Percentiles rank a stretch among this genome's conserved stretches.
These are phyloP conservation scores for Penicillium flavigenum DNA, from an alignment of 495 filamentous ascomycete species.

Conservation along the genomic window DNA sequence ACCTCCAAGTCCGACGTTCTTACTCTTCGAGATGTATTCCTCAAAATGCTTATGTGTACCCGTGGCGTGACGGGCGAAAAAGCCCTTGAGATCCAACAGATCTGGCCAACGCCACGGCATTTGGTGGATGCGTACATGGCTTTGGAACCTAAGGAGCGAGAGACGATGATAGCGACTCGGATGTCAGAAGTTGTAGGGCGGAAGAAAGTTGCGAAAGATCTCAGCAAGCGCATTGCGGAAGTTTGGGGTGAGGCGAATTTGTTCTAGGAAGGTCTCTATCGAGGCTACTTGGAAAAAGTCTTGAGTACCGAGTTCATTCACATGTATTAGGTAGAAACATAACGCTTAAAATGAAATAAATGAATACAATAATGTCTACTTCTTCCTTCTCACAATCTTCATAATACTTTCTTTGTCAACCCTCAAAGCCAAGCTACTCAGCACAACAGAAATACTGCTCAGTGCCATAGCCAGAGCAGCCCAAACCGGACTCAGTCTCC, in stretches of 20 bases:
- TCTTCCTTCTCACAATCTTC: slow-evolving; percentile 21
- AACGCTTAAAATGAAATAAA: not conserved
- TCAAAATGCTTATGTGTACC: slow-evolving; percentile 89
- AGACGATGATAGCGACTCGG: slow-evolving; percentile 50
- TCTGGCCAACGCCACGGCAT: slow-evolving; percentile 69
- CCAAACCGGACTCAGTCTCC: slow-evolving; percentile 76
- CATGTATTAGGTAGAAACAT: not conserved
- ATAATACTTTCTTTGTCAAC: slow-evolving; percentile 34
- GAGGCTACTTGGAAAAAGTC: not conserved
- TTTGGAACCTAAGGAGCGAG: slow-evolving; percentile 48
- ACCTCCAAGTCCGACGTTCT: slow-evolving; percentile 72
- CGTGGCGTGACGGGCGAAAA: slow-evolving; percentile 77
- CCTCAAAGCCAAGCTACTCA: slow-evolving; percentile 67
- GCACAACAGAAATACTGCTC: slow-evolving; percentile 78
- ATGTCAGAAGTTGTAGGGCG: slow-evolving; percentile 60
- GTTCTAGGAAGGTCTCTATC: slow-evolving; percentile 3
- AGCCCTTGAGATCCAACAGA: slow-evolving; percentile 73
- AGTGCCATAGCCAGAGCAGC: slow-evolving; percentile 83
- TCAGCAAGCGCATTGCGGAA: slow-evolving; percentile 71
- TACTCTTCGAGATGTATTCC: slow-evolving; percentile 70
- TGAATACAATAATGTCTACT: not conserved
- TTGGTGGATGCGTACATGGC: slow-evolving; percentile 67
- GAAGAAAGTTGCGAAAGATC: slow-evolving; percentile 62
- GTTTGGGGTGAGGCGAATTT: slow-evolving; percentile 58
- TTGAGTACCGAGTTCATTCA: slow-evolving; percentile 1